Evolutionary conservation across 176 grass and related monocot genomes (phyloP).

Genomic region (Raddia distichophylla): DNA sequence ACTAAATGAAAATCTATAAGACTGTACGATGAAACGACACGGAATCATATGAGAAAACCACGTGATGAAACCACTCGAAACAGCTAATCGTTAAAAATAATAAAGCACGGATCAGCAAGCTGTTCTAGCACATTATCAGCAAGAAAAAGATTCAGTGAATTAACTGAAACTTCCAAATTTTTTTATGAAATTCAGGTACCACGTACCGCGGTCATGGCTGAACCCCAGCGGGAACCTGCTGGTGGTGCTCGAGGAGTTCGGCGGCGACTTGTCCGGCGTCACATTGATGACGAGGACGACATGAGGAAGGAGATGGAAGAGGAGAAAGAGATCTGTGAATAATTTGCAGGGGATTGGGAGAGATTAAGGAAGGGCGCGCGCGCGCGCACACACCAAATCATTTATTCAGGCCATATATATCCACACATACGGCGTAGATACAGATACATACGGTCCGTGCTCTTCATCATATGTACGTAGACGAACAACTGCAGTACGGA

Average conservation of each 20-base stretch:
- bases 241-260: slow-evolving; percentile 82
- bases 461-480: not conserved
- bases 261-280: slow-evolving; percentile 78
- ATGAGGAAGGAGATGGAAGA: not conserved
- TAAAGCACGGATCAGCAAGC: not conserved
- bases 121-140: not conserved
- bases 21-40: too few relatives aligned
- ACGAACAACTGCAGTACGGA: not conserved
- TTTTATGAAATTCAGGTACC: slow-evolving; percentile 62
- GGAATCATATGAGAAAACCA: too few relatives aligned
- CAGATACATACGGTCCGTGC: slow-evolving; percentile 1
- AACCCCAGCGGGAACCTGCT: slow-evolving; percentile 75
- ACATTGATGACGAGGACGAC: slow-evolving; percentile 63
- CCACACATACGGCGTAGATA: slow-evolving; percentile 52
- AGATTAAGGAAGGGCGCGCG: not conserved
- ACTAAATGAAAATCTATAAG: too few relatives aligned
- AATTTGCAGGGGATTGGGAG: slow-evolving; percentile 27
- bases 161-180: too few relatives aligned
- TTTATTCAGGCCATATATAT: slow-evolving; percentile 39
- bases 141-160: too few relatives aligned
- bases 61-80: too few relatives aligned
- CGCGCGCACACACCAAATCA: slow-evolving; percentile 19
- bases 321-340: slow-evolving; percentile 14
- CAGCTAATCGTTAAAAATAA: too few relatives aligned
- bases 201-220: slow-evolving; percentile 83